These are phyloP conservation scores for Debaryomycetaceae sp. DNA, from an alignment of 1,139 yeast genomes.

Conservation along the genomic window DNA sequence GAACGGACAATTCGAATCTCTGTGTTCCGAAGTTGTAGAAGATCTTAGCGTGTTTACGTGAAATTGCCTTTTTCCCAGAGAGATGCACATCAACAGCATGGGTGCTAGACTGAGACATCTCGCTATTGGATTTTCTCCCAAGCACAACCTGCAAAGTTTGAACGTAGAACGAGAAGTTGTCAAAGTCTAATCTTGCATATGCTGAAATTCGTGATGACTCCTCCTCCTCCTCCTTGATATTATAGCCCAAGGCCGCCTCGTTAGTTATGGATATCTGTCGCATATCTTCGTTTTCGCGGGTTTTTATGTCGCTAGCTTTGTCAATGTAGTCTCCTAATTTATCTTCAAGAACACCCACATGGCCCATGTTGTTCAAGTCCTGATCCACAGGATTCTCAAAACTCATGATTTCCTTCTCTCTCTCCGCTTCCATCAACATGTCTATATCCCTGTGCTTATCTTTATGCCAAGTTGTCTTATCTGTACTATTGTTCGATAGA, in stretches of 20 bases:
- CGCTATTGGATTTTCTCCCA: slow-evolving; percentile 84
- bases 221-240: slow-evolving; percentile 16
- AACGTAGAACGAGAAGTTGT: slow-evolving; percentile 87
- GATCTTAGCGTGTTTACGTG: slow-evolving; percentile 89
- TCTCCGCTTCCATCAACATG: background rate
- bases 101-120: slow-evolving; percentile 42
- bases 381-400: background rate
- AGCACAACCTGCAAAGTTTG: slow-evolving; percentile 91
- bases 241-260: slow-evolving; percentile 19
- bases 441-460: background rate
- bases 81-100: slow-evolving; percentile 86
- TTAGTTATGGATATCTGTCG: slow-evolving; percentile 16
- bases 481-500: background rate
- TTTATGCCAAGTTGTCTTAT: background rate
- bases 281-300: background rate
- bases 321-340: background rate
- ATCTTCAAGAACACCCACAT: background rate
- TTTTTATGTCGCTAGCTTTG: background rate
- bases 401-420: background rate
- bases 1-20: slow-evolving; percentile 80
- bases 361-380: background rate
- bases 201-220: slow-evolving; percentile 68
- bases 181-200: slow-evolving; percentile 91
- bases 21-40: slow-evolving; percentile 95
- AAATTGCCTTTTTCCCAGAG: slow-evolving; percentile 86